These are phyloP conservation scores for Extremus antarcticus DNA, from an alignment of 495 filamentous ascomycete genomes.

Conservation along the genomic window DNA sequence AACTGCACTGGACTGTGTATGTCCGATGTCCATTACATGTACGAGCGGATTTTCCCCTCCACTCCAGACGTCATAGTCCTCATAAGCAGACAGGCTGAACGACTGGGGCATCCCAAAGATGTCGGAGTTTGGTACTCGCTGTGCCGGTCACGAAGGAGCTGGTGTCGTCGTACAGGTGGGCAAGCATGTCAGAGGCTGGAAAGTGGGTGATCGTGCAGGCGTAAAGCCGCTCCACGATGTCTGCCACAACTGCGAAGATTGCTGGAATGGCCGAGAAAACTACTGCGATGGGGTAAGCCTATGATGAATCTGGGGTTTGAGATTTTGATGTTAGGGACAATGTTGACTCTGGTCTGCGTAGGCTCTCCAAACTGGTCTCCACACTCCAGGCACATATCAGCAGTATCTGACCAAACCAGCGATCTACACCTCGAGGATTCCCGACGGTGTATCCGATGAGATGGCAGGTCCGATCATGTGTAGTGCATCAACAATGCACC, in stretches of 20 bases:
- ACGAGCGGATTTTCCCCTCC: not conserved
- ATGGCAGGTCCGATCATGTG: slow-evolving; percentile 40
- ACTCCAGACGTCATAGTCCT: not conserved
- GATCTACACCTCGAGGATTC: slow-evolving; percentile 35
- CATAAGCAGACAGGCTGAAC: slow-evolving; percentile 8
- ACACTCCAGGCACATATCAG: slow-evolving; percentile 29
- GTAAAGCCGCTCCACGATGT: slow-evolving; percentile 45
- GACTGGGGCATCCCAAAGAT: slow-evolving; percentile 38
- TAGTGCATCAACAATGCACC: slow-evolving; percentile 34
- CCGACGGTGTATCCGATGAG: slow-evolving; percentile 34
- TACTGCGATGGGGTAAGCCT: too few species aligned
- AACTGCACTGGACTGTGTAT: slow-evolving; percentile 33
- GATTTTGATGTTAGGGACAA: too few species aligned
- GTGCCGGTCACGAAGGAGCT: slow-evolving; percentile 47
- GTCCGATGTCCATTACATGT: slow-evolving; percentile 32
- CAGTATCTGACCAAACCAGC: slow-evolving; percentile 34
- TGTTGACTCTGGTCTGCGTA: too few species aligned
- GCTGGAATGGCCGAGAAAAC: slow-evolving; percentile 26
- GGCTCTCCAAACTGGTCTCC: slow-evolving; percentile 22
- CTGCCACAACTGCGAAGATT: slow-evolving; percentile 41
- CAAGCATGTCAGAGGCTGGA: slow-evolving; percentile 40
- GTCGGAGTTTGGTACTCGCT: slow-evolving; percentile 37
- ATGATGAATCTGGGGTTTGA: too few species aligned
- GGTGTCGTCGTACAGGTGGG: slow-evolving; percentile 46
- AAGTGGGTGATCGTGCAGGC: slow-evolving; percentile 49